Base-by-base conservation (phyloP, 2,329 filamentous ascomycete species). In the Capronia americana region DNA sequence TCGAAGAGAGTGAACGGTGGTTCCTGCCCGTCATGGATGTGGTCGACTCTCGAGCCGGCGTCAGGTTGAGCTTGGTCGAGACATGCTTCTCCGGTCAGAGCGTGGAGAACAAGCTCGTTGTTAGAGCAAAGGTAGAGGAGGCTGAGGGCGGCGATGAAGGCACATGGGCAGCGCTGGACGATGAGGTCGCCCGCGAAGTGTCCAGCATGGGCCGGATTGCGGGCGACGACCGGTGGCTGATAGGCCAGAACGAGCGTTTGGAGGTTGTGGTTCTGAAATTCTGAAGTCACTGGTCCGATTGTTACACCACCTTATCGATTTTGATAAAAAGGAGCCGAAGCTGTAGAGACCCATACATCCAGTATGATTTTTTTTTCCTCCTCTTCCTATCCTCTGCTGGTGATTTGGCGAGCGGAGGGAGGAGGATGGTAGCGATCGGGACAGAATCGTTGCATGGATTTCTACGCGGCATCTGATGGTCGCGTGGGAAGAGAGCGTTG, bases 181-280 rank as follows among this genome's bases (percentile, higher is more conserved):
- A 74, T 30, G 58, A 64, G 7, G 75, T 85, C 58, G 85, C 83
- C 78, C 73, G 74, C 23, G 78, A 84, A 72, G 73, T 89, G 38
- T 76, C 85, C 55, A 80, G 74, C 1, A 84, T 81, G 71, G 86
- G 85, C 0, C 80, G 80, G 66, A 84, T 90, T 17, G 82, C 77
- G 41, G 88, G 87, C 1, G 85, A 87, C 67, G 87, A 89, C 74
- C 76, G 85, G 62, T 89, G 86, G 82, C 61, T 89, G n/a, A 75
- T 89, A 11, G 87, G 87, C 0, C 85, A 89, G 76, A 87, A 86
- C 72, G 68, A 70, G 1, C 73, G 78, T 8, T 80, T 84, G 34
- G 79, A 82, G 66, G 74, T 89, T 54, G 84, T 85, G 0, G 76
- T 89, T 63, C 77, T 85, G 65, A 75, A 81, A 62, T 89, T 89